A percentile compares a stretch with the other conserved stretches of the same genome.
Conservation (phyloP, 1,284 basidiomycete species). For the Phenoliferia sp. region DNA sequence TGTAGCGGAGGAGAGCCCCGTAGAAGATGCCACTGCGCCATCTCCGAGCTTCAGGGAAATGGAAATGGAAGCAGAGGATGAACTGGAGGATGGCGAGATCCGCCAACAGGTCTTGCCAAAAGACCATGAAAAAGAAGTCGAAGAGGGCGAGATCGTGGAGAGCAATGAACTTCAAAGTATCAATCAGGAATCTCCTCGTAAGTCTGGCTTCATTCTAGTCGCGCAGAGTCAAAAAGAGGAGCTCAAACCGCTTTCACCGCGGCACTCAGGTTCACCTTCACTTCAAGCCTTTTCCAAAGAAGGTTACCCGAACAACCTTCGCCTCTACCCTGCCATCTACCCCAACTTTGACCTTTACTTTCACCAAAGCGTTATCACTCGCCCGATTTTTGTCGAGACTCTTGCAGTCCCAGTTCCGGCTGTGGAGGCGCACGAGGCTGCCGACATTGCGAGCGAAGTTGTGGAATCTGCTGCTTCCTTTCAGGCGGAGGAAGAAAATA, state of each 20-base stretch:
- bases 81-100: slow-evolving; percentile 6
- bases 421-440: not conserved
- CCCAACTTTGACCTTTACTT: too few species aligned
- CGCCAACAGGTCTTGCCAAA: not conserved
- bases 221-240: too few species aligned
- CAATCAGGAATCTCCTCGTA: too few species aligned
- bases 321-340: not conserved
- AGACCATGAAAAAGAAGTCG: not conserved
- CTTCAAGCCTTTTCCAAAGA: too few species aligned
- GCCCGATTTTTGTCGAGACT: too few species aligned
- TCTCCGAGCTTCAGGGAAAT: slow-evolving; percentile 3
- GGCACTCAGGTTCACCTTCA: too few species aligned
- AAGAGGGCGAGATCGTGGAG: too few species aligned
- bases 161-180: too few species aligned
- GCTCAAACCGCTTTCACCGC: slow-evolving; percentile 1
- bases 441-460: not conserved
- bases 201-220: too few species aligned
- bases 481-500: not conserved
- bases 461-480: not conserved
- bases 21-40: not conserved
- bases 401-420: too few species aligned
- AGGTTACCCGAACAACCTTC: too few species aligned
- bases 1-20: not conserved
- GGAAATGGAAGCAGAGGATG: slow-evolving; percentile 2
- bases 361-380: too few species aligned